Evolutionary conservation across 2,329 filamentous ascomycete genomes (phyloP).

Genomic region (Hymenoscyphus salicellus): DNA sequence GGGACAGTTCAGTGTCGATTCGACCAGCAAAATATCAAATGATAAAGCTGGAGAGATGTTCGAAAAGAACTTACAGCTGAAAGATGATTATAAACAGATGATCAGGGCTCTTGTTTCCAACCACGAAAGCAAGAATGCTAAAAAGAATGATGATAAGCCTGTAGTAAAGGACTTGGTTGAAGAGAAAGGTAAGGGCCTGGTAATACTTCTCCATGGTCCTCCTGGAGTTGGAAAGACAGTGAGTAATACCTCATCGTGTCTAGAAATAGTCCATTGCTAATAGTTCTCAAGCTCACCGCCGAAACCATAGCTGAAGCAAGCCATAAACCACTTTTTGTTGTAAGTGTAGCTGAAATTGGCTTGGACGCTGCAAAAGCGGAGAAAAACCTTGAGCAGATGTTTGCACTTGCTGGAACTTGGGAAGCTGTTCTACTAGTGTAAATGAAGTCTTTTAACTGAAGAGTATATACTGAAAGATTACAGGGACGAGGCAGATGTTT

Average conservation of each 20-base stretch:
- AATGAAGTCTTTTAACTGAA: too few relatives aligned
- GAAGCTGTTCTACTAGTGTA: conserved; percentile 8
- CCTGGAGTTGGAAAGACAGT: conserved; percentile 15
- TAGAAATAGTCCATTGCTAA: too few relatives aligned
- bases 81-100: not conserved
- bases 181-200: conserved; percentile 6
- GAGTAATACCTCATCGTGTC: too few relatives aligned
- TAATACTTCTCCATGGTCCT: conserved; percentile 11
- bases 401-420: conserved; percentile 64
- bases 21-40: not conserved
- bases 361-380: conserved; percentile 22
- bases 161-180: conserved; percentile 3
- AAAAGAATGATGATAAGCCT: not conserved
- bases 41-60: not conserved
- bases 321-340: conserved; percentile 12
- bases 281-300: conserved; percentile 40
- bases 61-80: not conserved
- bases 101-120: not conserved
- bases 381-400: conserved; percentile 62
- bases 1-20: conserved; percentile 13
- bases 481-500: conserved; percentile 18
- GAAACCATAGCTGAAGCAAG: conserved; percentile 14
- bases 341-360: conserved; percentile 18
- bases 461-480: too few relatives aligned
- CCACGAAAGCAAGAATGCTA: not conserved